Evolutionary conservation across 768 basidiomycete genomes (phyloP).

Genomic region (Dendrothele bispora): DNA sequence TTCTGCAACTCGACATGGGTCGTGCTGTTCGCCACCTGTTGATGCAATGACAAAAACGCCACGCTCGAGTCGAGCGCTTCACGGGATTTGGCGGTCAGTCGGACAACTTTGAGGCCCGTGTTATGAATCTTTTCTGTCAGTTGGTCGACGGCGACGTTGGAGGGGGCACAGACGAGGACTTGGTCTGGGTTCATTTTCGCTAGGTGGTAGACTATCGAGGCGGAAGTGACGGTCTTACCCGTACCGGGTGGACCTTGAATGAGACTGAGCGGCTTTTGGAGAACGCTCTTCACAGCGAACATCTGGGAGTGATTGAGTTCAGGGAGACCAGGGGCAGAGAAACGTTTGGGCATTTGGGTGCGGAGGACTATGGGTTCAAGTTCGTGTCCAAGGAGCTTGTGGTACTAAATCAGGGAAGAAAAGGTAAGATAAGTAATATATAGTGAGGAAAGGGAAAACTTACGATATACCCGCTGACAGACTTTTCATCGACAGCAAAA

Average conservation of each 20-base stretch:
- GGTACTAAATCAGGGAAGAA: slow-evolving; percentile 80
- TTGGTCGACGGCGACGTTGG: slow-evolving; percentile 99
- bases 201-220: slow-evolving; percentile 97
- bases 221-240: slow-evolving; percentile 98
- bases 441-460: slow-evolving; percentile 29
- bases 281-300: slow-evolving; percentile 98
- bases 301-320: slow-evolving; percentile 99
- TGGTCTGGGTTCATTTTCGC: slow-evolving; percentile 99
- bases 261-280: slow-evolving; percentile 95
- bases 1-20: slow-evolving; percentile 97
- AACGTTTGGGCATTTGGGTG: slow-evolving; percentile 94
- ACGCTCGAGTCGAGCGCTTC: slow-evolving; percentile 98
- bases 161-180: slow-evolving; percentile 97
- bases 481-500: slow-evolving; percentile 98
- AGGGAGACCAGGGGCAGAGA: slow-evolving; percentile 95
- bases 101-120: slow-evolving; percentile 99
- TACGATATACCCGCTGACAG: slow-evolving; percentile 97
- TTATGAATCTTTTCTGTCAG: slow-evolving; percentile 98
- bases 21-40: slow-evolving; percentile 96
- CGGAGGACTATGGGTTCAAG: slow-evolving; percentile 90
- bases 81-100: slow-evolving; percentile 95
- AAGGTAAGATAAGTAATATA: not conserved
- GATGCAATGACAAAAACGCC: slow-evolving; percentile 90
- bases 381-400: slow-evolving; percentile 97
- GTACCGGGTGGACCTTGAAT: slow-evolving; percentile 99